Base-by-base conservation (phyloP, 108 stramenopile species). In the Chaetoceros muelleri region DNA sequence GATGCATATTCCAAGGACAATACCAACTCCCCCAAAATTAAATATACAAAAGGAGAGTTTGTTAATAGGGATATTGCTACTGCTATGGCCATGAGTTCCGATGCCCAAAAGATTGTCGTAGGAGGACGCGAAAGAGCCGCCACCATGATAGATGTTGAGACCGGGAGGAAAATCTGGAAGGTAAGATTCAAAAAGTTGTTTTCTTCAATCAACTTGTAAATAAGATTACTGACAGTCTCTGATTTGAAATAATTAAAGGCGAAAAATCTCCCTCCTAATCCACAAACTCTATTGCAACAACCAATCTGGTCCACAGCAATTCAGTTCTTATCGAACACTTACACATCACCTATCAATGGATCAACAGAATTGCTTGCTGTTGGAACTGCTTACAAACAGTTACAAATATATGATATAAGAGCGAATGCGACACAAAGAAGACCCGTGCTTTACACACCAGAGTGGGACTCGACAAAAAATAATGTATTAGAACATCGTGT, bases 221-320 rank as follows among this genome's bases (percentile, higher is more conserved):
- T n/a, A 25, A 2, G 27, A 18, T 16, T 1, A 53, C 17, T 23
- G 28, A 13, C 50, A 18, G 28, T 61, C 44, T 7, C 20, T 3
- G 1, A 1, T n/a, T 30, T 24, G 44, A 46, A 21, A 13, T 50
- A 18, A 23, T 28, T 24, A 23, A 16, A 89, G 61, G 77, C 85
- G 21, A 91, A 91, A 61, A 91, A 91, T 70, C 48, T 87, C 44
- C 75, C 84, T 30, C 83, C 89, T 3, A 82, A 91, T 75, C 84
- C 84, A 19, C 85, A 83, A 70, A 91, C 90, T 20, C 62, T 91
- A 20, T 56, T 91, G 0, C 85, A 84, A 55, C 81, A 83, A 48
- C 85, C 79, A 3, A 67, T 85, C 22, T 91, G 90, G 90, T 75
- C 90, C 24, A 74, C 84, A 0, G 56, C 81, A 5, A 58, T 91